phyloP scores from a whole-genome alignment of 2,329 filamentous ascomycete species.

The Eutypa lata region DNA sequence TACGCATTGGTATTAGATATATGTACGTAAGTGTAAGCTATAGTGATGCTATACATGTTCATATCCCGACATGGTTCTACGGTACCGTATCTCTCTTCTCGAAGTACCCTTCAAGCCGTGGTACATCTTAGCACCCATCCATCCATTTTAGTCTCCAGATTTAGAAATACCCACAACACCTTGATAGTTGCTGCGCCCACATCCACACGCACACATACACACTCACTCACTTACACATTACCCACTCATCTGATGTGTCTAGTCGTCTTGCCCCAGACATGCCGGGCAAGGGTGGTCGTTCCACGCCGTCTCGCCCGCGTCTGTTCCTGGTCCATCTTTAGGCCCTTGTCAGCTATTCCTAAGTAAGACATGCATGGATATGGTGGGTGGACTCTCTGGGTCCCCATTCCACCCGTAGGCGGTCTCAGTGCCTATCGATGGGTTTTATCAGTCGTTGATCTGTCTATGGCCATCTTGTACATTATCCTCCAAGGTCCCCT shows the following conservation, averaged over 20 bases:
- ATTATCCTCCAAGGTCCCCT: conserved; percentile 31
- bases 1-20: neutral
- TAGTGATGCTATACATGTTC: neutral
- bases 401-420: conserved; percentile 33
- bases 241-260: conserved; percentile 40
- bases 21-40: neutral
- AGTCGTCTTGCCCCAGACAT: conserved; percentile 39
- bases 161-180: conserved; percentile 25
- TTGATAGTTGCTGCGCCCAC: conserved; percentile 24
- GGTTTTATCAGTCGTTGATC: conserved; percentile 42
- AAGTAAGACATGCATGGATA: conserved; percentile 50
- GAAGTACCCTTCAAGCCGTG: conserved; percentile 17
- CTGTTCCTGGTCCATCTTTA: conserved; percentile 23
- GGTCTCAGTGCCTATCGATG: conserved; percentile 35
- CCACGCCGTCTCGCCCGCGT: conserved; percentile 26
- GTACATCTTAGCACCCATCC: conserved; percentile 17
- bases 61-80: conserved; percentile 7
- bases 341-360: conserved; percentile 40
- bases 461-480: conserved; percentile 28
- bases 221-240: conserved; percentile 1
- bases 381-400: conserved; percentile 28
- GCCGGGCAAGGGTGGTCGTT: conserved; percentile 28
- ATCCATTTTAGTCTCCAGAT: conserved; percentile 22
- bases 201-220: conserved; percentile 11
- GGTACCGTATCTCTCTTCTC: neutral